A percentile compares a stretch with the other conserved stretches of the same genome.
Evolutionary conservation across 163 green algal species (phyloP).

Genomic region (Chlamydomonas reinhardtii): DNA sequence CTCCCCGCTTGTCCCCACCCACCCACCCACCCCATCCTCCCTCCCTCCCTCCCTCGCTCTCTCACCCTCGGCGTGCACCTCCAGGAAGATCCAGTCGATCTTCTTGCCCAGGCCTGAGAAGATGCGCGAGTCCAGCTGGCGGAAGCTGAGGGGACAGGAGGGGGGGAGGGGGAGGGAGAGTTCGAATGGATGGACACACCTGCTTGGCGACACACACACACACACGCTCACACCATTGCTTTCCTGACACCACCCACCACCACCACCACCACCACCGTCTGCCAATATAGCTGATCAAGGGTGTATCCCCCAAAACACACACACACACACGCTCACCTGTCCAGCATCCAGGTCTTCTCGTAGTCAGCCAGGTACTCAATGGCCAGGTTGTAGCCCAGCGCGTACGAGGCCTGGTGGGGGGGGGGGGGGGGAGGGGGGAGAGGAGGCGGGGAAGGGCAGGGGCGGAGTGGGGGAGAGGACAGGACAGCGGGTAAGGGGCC

Average conservation of each 20-base stretch:
- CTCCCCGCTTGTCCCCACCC: too few relatives aligned
- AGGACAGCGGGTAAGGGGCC: too few relatives aligned
- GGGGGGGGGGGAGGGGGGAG: neutral
- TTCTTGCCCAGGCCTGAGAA: slow-evolving; percentile 65
- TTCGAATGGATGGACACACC: too few relatives aligned
- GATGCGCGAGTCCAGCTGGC: slow-evolving; percentile 76
- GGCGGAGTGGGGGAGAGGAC: too few relatives aligned
- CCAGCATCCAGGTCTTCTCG: slow-evolving; percentile 96
- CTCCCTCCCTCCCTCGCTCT: neutral
- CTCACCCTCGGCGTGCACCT: slow-evolving; percentile 78
- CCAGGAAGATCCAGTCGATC: slow-evolving; percentile 90
- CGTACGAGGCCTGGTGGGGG: slow-evolving; percentile 73
- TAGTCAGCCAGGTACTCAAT: slow-evolving; percentile 96
- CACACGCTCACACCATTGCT: too few relatives aligned
- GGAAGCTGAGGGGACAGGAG: slow-evolving; percentile 65
- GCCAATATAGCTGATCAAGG: too few relatives aligned
- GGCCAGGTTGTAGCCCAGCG: slow-evolving; percentile 94
- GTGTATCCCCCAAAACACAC: too few relatives aligned
- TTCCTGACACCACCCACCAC: too few relatives aligned
- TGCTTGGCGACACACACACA: too few relatives aligned
- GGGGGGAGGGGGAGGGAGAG: too few relatives aligned
- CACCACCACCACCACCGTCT: too few relatives aligned
- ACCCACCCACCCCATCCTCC: neutral
- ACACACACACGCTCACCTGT: slow-evolving; percentile 45
- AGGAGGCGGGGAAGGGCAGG: neutral